These are phyloP conservation scores for Ganoderma boninense DNA, from an alignment of 1,284 basidiomycete species.

Conservation along the genomic window DNA sequence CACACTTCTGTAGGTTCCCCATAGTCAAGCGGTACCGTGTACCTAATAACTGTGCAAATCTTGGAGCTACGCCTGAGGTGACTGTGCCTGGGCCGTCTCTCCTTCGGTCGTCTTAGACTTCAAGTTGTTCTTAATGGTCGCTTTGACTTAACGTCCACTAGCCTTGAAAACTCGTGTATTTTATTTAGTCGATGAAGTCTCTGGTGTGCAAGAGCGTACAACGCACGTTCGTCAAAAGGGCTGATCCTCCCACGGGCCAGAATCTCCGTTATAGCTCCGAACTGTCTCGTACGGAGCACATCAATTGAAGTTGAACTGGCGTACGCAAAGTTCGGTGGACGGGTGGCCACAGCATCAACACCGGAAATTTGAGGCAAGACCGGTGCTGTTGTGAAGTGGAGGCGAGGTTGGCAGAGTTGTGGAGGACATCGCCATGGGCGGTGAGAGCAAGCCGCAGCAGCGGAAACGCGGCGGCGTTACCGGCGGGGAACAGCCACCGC, in stretches of 20 bases:
- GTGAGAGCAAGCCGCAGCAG: conserved; percentile 4
- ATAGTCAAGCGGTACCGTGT: too few relatives aligned
- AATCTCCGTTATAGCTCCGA: background rate
- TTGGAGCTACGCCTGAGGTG: too few relatives aligned
- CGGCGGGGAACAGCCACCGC: conserved; percentile 14
- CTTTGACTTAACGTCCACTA: too few relatives aligned
- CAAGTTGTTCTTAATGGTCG: too few relatives aligned
- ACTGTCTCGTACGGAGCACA: background rate
- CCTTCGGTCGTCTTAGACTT: background rate
- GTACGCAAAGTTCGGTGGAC: background rate
- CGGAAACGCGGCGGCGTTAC: conserved; percentile 11
- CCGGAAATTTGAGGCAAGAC: background rate
- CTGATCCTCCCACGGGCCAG: background rate
- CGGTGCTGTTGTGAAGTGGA: background rate
- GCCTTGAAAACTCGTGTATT: background rate
- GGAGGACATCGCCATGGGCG: conserved; percentile 18
- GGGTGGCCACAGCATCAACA: background rate
- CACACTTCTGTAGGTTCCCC: too few relatives aligned
- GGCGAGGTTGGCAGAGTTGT: conserved; percentile 7
- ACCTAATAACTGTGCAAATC: too few relatives aligned
- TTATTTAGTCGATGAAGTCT: background rate
- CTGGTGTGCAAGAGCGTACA: background rate
- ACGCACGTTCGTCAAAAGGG: background rate
- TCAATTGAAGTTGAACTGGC: background rate
- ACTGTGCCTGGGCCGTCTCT: background rate